A percentile compares a stretch with the other conserved stretches of the same genome.
Conservation (phyloP, 2,329 filamentous ascomycete genomes). For the Venturia effusa region DNA sequence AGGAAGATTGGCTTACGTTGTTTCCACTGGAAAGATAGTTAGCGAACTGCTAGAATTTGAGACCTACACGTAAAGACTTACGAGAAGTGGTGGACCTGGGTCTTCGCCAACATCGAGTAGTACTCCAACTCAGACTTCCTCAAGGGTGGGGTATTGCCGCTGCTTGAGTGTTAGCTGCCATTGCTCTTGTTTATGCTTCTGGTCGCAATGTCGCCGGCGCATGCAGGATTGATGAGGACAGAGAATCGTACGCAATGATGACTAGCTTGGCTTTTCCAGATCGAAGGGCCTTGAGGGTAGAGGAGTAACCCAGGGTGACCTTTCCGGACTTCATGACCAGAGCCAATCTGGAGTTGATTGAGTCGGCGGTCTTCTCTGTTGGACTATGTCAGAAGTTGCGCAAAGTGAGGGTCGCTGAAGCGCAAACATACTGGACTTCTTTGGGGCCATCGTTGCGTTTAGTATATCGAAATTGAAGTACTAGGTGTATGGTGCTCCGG, state of each 20-base stretch:
- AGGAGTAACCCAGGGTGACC: constrained; percentile 66
- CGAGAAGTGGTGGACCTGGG: constrained; percentile 90
- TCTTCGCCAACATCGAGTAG: constrained; percentile 91
- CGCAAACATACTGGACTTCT: constrained; percentile 41
- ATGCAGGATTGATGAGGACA: neutral
- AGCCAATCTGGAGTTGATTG: constrained; percentile 60
- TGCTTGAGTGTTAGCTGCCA: constrained; percentile 13
- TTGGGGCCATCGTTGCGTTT: constrained; percentile 52
- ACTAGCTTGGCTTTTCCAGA: constrained; percentile 98
- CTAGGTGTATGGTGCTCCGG: constrained; percentile 1
- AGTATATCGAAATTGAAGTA: neutral
- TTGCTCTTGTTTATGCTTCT: neutral
- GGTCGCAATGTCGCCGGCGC: constrained; percentile 17
- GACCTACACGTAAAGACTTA: neutral
- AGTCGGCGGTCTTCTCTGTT: constrained; percentile 67
- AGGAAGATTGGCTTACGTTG: constrained; percentile 66
- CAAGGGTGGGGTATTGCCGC: constrained; percentile 93
- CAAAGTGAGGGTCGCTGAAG: too few relatives aligned
- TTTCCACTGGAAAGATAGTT: constrained; percentile 46
- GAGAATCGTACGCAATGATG: constrained; percentile 47
- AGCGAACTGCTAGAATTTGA: neutral
- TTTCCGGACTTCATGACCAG: constrained; percentile 62
- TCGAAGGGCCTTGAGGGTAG: constrained; percentile 79
- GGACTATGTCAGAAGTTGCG: constrained; percentile 23
- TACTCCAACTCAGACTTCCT: constrained; percentile 97